A percentile compares a stretch with the other conserved stretches of the same genome.
These are phyloP conservation scores for Chaetomium tenue DNA, from an alignment of 495 filamentous ascomycete species.

Conservation along the genomic window DNA sequence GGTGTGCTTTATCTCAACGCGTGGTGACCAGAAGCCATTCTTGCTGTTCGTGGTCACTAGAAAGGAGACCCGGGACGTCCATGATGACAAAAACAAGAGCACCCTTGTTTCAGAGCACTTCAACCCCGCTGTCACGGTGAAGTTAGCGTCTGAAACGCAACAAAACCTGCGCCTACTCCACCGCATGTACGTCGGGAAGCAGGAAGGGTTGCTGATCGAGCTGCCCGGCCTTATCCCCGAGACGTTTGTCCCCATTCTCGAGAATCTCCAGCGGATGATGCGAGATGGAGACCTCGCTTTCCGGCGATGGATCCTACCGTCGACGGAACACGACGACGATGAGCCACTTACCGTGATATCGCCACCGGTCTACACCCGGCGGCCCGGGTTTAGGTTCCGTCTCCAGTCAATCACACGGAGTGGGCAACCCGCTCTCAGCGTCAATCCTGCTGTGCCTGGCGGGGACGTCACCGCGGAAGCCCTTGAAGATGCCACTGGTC, in stretches of 20 bases:
- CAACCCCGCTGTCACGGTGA: slow-evolving; percentile 5
- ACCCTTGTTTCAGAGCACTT: slow-evolving; percentile 19
- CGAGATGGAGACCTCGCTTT: slow-evolving; percentile 22
- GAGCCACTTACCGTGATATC: slow-evolving; percentile 13
- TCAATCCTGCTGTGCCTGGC: neutral
- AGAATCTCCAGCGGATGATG: slow-evolving; percentile 37
- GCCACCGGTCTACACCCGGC: slow-evolving; percentile 55
- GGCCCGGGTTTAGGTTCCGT: slow-evolving; percentile 53
- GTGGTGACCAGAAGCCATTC: slow-evolving; percentile 34
- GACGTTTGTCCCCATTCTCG: slow-evolving; percentile 35
- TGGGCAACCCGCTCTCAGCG: neutral
- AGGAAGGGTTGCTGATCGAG: slow-evolving; percentile 27
- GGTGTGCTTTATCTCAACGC: slow-evolving; percentile 52
- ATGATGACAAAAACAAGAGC: neutral
- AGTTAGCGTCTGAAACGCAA: slow-evolving; percentile 6
- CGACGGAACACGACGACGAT: slow-evolving; percentile 24
- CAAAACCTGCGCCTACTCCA: neutral
- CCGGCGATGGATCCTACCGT: slow-evolving; percentile 43
- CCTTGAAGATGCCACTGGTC: slow-evolving; percentile 15
- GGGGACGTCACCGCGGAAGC: neutral
- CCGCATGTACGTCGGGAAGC: slow-evolving; percentile 10
- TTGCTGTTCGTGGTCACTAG: slow-evolving; percentile 57
- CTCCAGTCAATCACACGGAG: slow-evolving; percentile 46
- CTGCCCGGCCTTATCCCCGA: slow-evolving; percentile 36
- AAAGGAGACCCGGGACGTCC: slow-evolving; percentile 21